Evolutionary conservation across 495 filamentous ascomycete genomes (phyloP), one percentile per base, ranked within the genome.

Genomic region (Lineolata rhizophorae): DNA sequence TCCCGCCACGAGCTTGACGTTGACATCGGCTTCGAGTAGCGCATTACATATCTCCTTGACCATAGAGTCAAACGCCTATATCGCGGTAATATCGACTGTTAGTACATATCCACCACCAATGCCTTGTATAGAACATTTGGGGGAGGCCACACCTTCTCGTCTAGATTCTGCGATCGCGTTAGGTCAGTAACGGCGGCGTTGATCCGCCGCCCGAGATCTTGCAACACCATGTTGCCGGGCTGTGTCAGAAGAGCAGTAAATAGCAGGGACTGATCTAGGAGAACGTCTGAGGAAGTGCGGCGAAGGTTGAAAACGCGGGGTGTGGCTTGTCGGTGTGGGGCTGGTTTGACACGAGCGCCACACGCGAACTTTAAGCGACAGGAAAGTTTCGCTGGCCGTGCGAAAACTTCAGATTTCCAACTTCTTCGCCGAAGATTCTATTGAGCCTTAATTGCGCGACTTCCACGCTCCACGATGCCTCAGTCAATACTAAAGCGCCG

Each of bases 171-270:
- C 5, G 84, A 80, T 41, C 87, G 64, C 26, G 87, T 91, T 43
- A 95, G 64, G 56, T 95, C 85, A 43, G 72, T 80, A 50, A 99
- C 76, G 42, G 87, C 87, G 59, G 79, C 70, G 54, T 93, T 95
- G 53, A 99, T 94, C 53, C 90, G 90, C 65, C 85, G 81, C 41
- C 87, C 87, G 16, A 99, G 64, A 67, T 95, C 87, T 71, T 92
- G 83, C 41, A 99, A 72, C 63, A 99, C 87, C 87, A 99, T 97
- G 46, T 32, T 60, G 53, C 30, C 25, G 28, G 12, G 8, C 12
- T 8, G n/a, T n/a, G n/a, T n/a, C n/a, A n/a, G n/a, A n/a, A n/a
- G n/a, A n/a, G n/a, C n/a, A n/a, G n/a, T n/a, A n/a, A n/a, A n/a
- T n/a, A n/a, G n/a, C n/a, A n/a, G n/a, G n/a, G n/a, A n/a, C n/a